Evolutionary conservation across 352 stramenopile genomes (phyloP).

Genomic region (Globisporangium radiosum): DNA sequence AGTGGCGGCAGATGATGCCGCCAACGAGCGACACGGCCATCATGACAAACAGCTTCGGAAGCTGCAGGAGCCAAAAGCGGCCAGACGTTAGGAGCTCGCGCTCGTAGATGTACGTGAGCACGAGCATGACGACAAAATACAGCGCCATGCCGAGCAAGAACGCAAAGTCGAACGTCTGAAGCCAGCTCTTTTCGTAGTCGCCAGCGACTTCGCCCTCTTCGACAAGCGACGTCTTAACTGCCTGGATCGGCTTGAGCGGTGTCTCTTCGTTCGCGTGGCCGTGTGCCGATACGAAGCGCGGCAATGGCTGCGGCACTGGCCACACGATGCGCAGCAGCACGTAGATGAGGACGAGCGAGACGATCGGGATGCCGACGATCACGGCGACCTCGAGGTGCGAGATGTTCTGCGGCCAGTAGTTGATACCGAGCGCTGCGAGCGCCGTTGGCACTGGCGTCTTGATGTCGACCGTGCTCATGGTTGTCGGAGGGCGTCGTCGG

Average conservation of each 20-base stretch:
- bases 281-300: slow-evolving; percentile 31
- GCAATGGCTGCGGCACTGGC: slow-evolving; percentile 36
- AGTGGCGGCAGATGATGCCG: slow-evolving; percentile 71
- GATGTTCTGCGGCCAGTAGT: slow-evolving; percentile 22
- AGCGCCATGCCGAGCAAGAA: slow-evolving; percentile 47
- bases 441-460: slow-evolving; percentile 9
- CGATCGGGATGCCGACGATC: slow-evolving; percentile 34
- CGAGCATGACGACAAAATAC: slow-evolving; percentile 32
- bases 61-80: slow-evolving; percentile 41
- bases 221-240: slow-evolving; percentile 38
- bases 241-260: slow-evolving; percentile 23
- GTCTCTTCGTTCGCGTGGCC: slow-evolving; percentile 23
- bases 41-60: slow-evolving; percentile 50
- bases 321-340: slow-evolving; percentile 59
- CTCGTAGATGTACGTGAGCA: slow-evolving; percentile 45
- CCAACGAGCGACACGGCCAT: slow-evolving; percentile 53
- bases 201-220: slow-evolving; percentile 51
- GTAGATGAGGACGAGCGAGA: slow-evolving; percentile 48
- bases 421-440: slow-evolving; percentile 3
- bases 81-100: slow-evolving; percentile 29
- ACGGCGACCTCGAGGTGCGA: slow-evolving; percentile 13
- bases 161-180: slow-evolving; percentile 51
- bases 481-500: too few relatives aligned
- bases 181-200: slow-evolving; percentile 50
- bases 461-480: slow-evolving; percentile 12